Evolutionary conservation across 441 rosid genomes (phyloP).

Genomic region (Euphorbia corollata): DNA sequence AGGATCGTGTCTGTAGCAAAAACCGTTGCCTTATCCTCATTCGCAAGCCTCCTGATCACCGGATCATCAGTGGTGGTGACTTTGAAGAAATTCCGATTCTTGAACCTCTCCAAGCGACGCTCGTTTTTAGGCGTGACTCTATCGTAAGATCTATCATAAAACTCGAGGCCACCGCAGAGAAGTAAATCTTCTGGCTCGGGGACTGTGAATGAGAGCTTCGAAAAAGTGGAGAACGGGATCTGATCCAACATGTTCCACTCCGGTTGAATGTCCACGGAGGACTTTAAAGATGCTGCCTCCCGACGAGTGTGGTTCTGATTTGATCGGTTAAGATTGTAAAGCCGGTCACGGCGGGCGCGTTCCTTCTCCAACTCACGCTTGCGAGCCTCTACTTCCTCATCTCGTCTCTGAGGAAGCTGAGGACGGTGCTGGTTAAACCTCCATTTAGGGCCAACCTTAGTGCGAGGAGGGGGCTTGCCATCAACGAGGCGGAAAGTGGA

Average conservation of each 20-base stretch:
- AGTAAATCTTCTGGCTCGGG: constrained; percentile 75
- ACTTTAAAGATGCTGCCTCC: constrained; percentile 66
- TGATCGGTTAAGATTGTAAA: constrained; percentile 52
- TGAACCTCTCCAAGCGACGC: constrained; percentile 70
- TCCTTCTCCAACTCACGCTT: constrained; percentile 88
- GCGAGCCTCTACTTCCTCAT: constrained; percentile 78
- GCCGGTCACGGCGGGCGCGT: constrained; percentile 78
- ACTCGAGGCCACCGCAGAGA: constrained; percentile 63
- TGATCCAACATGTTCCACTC: constrained; percentile 96
- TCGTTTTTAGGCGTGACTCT: constrained; percentile 74
- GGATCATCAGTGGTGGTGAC: constrained; percentile 94
- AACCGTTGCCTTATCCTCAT: constrained; percentile 81
- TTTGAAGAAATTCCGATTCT: constrained; percentile 75
- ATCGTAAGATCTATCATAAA: constrained; percentile 57
- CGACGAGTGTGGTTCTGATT: constrained; percentile 60
- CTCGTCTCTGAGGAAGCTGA: constrained; percentile 84
- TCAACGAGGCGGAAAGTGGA: constrained; percentile 78
- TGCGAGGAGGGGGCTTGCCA: constrained; percentile 73
- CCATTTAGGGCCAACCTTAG: constrained; percentile 75
- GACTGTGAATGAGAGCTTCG: constrained; percentile 62
- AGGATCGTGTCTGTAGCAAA: constrained; percentile 79
- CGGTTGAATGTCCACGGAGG: constrained; percentile 80
- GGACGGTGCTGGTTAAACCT: constrained; percentile 60
- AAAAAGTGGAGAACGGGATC: constrained; percentile 75
- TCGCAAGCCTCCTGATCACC: constrained; percentile 66